Percentiles rank a stretch among this genome's conserved stretches.
These are phyloP conservation scores for Cladophialophora immunda DNA, from an alignment of 2,329 filamentous ascomycete species.

Conservation along the genomic window DNA sequence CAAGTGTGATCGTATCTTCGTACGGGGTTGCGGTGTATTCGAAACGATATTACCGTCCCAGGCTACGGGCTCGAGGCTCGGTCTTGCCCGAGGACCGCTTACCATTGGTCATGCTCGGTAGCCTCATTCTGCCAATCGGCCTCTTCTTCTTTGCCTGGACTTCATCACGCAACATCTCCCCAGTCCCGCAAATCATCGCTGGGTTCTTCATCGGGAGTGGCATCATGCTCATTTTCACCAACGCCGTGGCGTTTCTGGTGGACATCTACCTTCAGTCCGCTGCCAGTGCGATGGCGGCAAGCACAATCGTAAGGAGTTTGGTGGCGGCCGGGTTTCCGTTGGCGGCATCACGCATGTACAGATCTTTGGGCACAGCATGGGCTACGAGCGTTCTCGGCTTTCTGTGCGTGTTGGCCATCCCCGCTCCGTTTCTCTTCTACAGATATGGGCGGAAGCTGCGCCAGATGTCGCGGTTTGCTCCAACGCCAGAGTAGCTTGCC, in stretches of 20 bases:
- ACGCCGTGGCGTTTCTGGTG: slow-evolving; percentile 44
- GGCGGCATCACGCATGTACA: slow-evolving; percentile 48
- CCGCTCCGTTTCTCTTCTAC: slow-evolving; percentile 52
- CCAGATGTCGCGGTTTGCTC: slow-evolving; percentile 46
- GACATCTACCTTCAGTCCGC: slow-evolving; percentile 39
- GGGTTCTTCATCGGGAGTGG: slow-evolving; percentile 81
- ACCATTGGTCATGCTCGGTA: slow-evolving; percentile 64
- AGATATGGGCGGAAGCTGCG: slow-evolving; percentile 52
- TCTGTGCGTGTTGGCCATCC: slow-evolving; percentile 48
- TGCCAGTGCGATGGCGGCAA: slow-evolving; percentile 37
- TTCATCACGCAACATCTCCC: slow-evolving; percentile 64
- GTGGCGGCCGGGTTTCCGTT: slow-evolving; percentile 38
- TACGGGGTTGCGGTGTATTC: slow-evolving; percentile 77
- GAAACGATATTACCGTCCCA: slow-evolving; percentile 71
- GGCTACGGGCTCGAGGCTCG: slow-evolving; percentile 75
- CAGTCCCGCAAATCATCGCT: slow-evolving; percentile 79
- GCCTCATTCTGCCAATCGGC: slow-evolving; percentile 61
- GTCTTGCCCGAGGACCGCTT: slow-evolving; percentile 71
- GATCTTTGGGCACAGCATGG: slow-evolving; percentile 48
- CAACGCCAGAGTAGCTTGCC: slow-evolving; percentile 13
- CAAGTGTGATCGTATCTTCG: slow-evolving; percentile 61
- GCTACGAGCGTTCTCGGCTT: slow-evolving; percentile 51
- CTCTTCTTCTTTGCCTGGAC: slow-evolving; percentile 68
- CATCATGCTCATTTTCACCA: slow-evolving; percentile 80
- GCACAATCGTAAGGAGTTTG: slow-evolving; percentile 34